Percentiles rank a stretch among this genome's conserved stretches.
Conservation (phyloP, 768 basidiomycete species). For the Suillus lakei region DNA sequence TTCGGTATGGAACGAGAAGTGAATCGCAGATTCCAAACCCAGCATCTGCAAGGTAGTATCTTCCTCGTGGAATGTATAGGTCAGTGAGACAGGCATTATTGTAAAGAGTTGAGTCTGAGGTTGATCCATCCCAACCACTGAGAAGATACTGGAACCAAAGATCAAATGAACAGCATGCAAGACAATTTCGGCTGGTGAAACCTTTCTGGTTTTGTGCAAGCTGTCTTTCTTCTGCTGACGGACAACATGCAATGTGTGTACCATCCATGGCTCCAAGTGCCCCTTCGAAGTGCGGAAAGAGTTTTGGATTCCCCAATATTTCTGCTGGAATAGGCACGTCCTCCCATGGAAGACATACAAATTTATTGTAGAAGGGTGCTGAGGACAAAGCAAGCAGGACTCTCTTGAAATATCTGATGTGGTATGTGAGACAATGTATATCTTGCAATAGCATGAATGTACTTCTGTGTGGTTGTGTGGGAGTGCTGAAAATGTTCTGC, state of each 20-base stretch:
- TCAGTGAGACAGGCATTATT: conserved; percentile 16
- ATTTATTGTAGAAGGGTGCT: background rate
- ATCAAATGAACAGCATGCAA: conserved; percentile 20
- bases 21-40: conserved; percentile 17
- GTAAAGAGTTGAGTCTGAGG: conserved; percentile 10
- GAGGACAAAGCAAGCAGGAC: conserved; percentile 8
- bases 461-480: background rate
- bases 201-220: conserved; percentile 27
- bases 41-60: conserved; percentile 21
- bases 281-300: conserved; percentile 39
- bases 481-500: conserved; percentile 19
- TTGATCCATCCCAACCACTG: conserved; percentile 23
- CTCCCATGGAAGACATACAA: background rate
- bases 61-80: conserved; percentile 18
- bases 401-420: conserved; percentile 19
- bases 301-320: conserved; percentile 36
- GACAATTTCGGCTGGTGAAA: conserved; percentile 29
- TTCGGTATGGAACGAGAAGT: conserved; percentile 1
- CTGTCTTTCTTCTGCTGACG: conserved; percentile 17
- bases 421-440: background rate
- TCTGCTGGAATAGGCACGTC: conserved; percentile 20
- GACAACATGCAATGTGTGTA: conserved; percentile 31
- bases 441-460: background rate
- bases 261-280: conserved; percentile 41
- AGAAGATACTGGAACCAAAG: conserved; percentile 21